phyloP scores from a whole-genome alignment of 2,329 filamentous ascomycete species.

The Ophiosphaerella narmari region DNA sequence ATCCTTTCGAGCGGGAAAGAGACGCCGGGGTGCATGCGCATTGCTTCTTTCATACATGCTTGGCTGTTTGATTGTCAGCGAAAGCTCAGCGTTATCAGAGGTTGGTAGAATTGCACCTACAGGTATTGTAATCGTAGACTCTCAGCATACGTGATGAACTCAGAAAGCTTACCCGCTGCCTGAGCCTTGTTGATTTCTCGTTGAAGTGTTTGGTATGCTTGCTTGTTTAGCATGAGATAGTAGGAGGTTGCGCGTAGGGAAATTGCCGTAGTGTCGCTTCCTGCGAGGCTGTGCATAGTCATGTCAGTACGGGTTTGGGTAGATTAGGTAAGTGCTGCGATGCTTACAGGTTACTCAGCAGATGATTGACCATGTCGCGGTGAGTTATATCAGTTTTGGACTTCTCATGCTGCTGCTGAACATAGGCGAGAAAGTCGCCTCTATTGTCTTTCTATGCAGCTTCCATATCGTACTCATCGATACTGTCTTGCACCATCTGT shows the following conservation, averaged over 20 bases:
- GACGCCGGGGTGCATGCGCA: slow-evolving; percentile 49
- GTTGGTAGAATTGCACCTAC: too few species aligned
- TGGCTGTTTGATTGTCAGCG: slow-evolving; percentile 7
- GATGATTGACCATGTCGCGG: too few species aligned
- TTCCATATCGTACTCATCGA: too few species aligned
- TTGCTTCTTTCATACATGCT: slow-evolving; percentile 48
- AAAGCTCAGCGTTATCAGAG: too few species aligned
- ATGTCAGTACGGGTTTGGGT: too few species aligned
- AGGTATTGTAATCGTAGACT: slow-evolving; percentile 43
- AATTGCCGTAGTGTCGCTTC: not conserved
- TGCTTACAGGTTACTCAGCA: too few species aligned
- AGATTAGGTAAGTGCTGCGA: too few species aligned
- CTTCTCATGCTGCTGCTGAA: too few species aligned
- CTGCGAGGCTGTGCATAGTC: not conserved
- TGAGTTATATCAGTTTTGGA: too few species aligned
- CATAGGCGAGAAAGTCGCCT: too few species aligned
- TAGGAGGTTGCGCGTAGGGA: not conserved
- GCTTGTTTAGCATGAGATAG: not conserved
- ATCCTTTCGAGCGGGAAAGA: slow-evolving; percentile 32
- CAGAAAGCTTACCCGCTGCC: not conserved
- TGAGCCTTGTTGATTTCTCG: not conserved
- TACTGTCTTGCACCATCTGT: too few species aligned
- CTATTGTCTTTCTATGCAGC: too few species aligned
- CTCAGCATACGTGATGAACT: not conserved
- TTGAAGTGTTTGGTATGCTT: not conserved